phyloP scores from a whole-genome alignment of 2,329 filamentous ascomycete species.

The Pleomassaria siparia region DNA sequence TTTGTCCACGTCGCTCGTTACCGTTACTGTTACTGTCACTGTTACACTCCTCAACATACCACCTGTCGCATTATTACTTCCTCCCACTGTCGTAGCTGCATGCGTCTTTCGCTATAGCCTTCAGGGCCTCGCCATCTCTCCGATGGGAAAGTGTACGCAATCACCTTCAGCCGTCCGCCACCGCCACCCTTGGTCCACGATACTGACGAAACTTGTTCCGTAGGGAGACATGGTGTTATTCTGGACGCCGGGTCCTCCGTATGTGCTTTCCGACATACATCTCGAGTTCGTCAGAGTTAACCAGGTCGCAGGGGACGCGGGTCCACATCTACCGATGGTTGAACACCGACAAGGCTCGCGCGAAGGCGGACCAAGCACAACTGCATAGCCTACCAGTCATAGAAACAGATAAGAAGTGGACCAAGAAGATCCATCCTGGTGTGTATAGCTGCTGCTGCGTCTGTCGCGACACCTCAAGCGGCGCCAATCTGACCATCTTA shows the following conservation, averaged over 20 bases:
- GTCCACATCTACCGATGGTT: constrained; percentile 95
- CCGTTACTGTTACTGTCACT: too few relatives aligned
- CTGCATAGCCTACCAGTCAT: constrained; percentile 74
- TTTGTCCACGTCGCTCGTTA: constrained; percentile 31
- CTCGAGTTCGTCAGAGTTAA: constrained; percentile 16
- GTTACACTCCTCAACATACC: too few relatives aligned
- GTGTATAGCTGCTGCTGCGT: constrained; percentile 14
- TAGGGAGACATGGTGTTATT: constrained; percentile 83
- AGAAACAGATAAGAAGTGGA: constrained; percentile 82
- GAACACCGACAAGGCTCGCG: constrained; percentile 68
- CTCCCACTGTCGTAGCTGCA: constrained; percentile 21
- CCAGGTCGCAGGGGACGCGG: constrained; percentile 67
- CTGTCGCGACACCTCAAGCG: neutral
- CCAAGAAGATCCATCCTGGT: constrained; percentile 92
- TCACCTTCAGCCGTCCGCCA: constrained; percentile 13
- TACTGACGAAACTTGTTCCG: constrained; percentile 25
- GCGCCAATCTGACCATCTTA: constrained; percentile 13
- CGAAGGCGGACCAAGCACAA: constrained; percentile 60
- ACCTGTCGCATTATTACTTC: neutral
- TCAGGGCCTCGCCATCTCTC: constrained; percentile 22
- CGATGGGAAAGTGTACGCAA: constrained; percentile 48
- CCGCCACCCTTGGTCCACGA: constrained; percentile 5
- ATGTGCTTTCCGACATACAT: constrained; percentile 27
- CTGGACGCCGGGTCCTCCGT: constrained; percentile 94
- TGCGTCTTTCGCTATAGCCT: constrained; percentile 23